Base-by-base conservation (phyloP, 495 filamentous ascomycete species). In the Bacidia rubella region DNA sequence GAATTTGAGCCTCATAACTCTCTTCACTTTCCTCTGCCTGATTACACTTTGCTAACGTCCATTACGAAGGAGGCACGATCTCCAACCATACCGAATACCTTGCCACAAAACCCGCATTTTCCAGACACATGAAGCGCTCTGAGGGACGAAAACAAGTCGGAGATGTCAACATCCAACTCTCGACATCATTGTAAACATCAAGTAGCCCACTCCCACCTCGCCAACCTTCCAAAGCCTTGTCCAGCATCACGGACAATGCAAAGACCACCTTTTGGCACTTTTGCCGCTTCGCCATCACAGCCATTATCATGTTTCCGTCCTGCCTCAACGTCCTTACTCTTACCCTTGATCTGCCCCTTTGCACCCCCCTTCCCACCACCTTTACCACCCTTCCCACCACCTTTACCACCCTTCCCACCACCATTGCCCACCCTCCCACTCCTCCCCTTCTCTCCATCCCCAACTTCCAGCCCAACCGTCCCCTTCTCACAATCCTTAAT, bases 241-340 rank as follows among this genome's bases (percentile, higher is more conserved):
- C 92, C 92, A 11, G 84, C 79, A 56, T 87, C 79, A 38, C 90
- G 72, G 32, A 97, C 79, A 57, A 98, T 76, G 63, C 88, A 94
- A 43, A 88, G 5, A 7, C 41, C 41, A 20, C 41, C 41, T 35
- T 35, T 35, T 35, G 29, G 29, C 5, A 35, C 29, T 15, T 35
- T 35, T 35, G 29, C 5, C 7, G 15, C 29, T 7, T n/a, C n/a
- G n/a, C n/a, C n/a, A n/a, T n/a, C n/a, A n/a, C n/a, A n/a, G n/a
- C n/a, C n/a, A n/a, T n/a, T n/a, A n/a, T n/a, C 32, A n/a, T 39
- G 10, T 39, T 39, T n/a, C 32, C 32, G 9, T 39, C 32, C 32
- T 39, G 66, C 51, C 67, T 76, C 56, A 63, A 63, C 24, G 25
- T 39, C 24, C 27, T 56, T 49, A 27, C 27, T 41, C 26, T 12